Evolutionary conservation across 2,329 filamentous ascomycete genomes (phyloP), one percentile per base, ranked within the genome.

Genomic region (Colletotrichum sp.): DNA sequence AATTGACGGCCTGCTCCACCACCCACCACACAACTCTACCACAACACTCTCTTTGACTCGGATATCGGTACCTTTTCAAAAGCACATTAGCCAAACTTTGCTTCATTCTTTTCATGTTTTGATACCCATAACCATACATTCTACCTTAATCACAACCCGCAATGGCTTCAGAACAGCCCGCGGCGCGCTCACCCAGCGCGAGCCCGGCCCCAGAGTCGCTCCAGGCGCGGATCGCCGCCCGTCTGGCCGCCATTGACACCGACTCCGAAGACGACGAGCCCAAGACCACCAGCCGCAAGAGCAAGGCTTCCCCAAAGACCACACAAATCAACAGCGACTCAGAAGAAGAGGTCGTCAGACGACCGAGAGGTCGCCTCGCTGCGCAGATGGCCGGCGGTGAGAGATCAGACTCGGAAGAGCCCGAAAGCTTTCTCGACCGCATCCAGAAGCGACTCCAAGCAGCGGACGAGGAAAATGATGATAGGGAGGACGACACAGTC

Each of bases 351-450:
- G 66, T 82, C 78, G 57, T 75, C 15, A 67, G 89, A 4, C 86
- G 87, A 60, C 93, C 93, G 1, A 89, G 90, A 71, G 93, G 93
- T 28, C 90, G 90, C 68, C 87, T 95, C 79, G 93, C 93, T 15
- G 89, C 93, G 18, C 88, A 91, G 68, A 92, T 95, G 89, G 89
- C 82, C 57, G 79, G 77, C 36, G 72, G 76, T 26, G 64, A 78
- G 49, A 81, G 79, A 10, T 79, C 79, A n/a, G 68, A 28, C 28
- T 80, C 79, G 2, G 77, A 80, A 30, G 74, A 77, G 13, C 78
- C 81, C 3, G 83, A 83, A 59, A 84, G 82, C 63, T 84, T 85
- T 6, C 82, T 85, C 67, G 85, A 88, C 75, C 85, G 87, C 75
- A 84, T 87, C 44, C 88, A 82, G 79, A 87, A 85, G 79, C 84